Evolutionary conservation across 176 grass and related monocot genomes (phyloP).

Genomic region (Dendrocalamus sinicus): DNA sequence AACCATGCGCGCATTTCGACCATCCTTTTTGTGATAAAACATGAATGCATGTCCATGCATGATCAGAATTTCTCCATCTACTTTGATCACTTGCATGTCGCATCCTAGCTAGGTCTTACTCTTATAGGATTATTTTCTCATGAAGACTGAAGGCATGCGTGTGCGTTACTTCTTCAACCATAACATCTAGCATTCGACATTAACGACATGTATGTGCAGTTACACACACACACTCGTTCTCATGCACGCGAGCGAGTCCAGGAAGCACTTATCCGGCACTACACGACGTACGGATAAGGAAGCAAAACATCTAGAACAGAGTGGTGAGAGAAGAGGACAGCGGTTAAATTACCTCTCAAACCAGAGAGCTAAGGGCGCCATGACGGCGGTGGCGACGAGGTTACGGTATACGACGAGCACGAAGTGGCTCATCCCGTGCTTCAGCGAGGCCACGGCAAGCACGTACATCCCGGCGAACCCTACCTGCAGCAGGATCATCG

Average conservation of each 20-base stretch:
- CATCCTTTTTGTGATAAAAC: not conserved
- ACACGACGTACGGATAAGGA: not conserved
- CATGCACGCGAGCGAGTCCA: not conserved
- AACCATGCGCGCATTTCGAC: not conserved
- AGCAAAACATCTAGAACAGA: not conserved
- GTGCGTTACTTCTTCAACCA: no score
- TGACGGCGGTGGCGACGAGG: constrained; percentile 61
- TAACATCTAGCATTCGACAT: not conserved
- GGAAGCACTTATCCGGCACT: not conserved
- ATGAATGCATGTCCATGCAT: no score
- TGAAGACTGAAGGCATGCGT: not conserved
- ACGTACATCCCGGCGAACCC: constrained; percentile 93
- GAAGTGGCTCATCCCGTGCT: constrained; percentile 87
- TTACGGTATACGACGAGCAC: constrained; percentile 93
- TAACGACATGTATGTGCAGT: not conserved
- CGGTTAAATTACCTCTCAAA: constrained; percentile 50
- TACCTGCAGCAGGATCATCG: constrained; percentile 86
- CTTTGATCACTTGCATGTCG: not conserved
- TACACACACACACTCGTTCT: no score
- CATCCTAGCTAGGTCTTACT: not conserved
- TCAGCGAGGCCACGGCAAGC: constrained; percentile 66
- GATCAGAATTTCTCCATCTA: no score
- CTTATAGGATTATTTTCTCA: not conserved
- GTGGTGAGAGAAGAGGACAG: not conserved
- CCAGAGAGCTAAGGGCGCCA: constrained; percentile 82